Conservation (phyloP, 306 rosid genomes). For the Macrotyloma uniflorum region DNA sequence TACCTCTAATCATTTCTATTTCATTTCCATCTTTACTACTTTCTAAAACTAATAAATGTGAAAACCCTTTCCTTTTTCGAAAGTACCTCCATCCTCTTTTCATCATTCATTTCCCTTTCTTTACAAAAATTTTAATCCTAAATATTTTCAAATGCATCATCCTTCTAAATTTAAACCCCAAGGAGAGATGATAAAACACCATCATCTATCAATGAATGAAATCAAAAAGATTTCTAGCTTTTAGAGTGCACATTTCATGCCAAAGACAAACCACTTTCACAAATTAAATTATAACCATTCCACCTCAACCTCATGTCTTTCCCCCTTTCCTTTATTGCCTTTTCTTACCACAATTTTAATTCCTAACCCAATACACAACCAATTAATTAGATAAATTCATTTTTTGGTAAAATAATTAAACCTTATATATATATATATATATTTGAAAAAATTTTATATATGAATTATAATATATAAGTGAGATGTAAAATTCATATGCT, state of each 20-base stretch:
- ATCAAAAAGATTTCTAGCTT: slow-evolving; percentile 55
- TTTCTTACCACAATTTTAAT: not conserved
- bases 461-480: too few relatives aligned
- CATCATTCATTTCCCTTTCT: slow-evolving; percentile 22
- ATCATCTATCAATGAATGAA: slow-evolving; percentile 68
- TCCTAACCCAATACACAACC: not conserved
- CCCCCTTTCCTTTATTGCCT: not conserved
- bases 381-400: too few relatives aligned
- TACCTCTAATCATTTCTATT: slow-evolving; percentile 49
- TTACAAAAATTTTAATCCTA: not conserved
- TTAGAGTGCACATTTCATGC: slow-evolving; percentile 43
- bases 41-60: not conserved
- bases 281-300: slow-evolving; percentile 30
- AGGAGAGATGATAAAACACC: slow-evolving; percentile 50
- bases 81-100: slow-evolving; percentile 33
- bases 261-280: slow-evolving; percentile 42
- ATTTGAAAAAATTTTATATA: too few relatives aligned
- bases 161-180: slow-evolving; percentile 48
- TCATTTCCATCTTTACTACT: slow-evolving; percentile 14
- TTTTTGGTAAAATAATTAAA: too few relatives aligned
- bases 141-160: slow-evolving; percentile 38
- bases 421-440: too few relatives aligned
- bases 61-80: slow-evolving; percentile 10
- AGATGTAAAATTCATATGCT: too few relatives aligned
- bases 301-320: slow-evolving; percentile 27